Percentiles rank a stretch among this genome's conserved stretches.
Evolutionary conservation across 306 rosid species (phyloP).

Genomic region (Ceratonia siliqua): DNA sequence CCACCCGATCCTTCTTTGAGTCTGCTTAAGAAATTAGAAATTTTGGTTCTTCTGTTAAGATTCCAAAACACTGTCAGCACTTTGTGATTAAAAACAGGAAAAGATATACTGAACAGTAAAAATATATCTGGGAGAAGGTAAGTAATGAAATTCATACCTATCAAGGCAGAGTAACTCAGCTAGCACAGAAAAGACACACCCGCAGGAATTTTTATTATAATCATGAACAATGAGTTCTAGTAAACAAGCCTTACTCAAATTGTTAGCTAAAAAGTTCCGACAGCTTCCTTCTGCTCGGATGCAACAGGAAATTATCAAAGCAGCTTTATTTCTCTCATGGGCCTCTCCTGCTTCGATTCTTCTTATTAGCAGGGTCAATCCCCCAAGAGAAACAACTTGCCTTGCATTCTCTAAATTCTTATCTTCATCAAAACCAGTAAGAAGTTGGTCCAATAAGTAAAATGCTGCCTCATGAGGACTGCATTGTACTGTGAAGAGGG

Average conservation of each 20-base stretch:
- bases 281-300: conserved; percentile 81
- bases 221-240: conserved; percentile 70
- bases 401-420: conserved; percentile 81
- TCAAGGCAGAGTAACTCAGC: conserved; percentile 67
- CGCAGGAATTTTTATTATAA: conserved; percentile 37
- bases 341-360: conserved; percentile 65
- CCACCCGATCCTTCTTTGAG: conserved; percentile 77
- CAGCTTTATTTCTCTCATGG: conserved; percentile 51
- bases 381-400: conserved; percentile 73
- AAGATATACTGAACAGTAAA: background rate
- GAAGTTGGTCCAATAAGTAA: conserved; percentile 76
- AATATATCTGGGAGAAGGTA: background rate
- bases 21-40: conserved; percentile 49
- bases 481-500: conserved; percentile 71
- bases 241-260: conserved; percentile 53
- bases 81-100: conserved; percentile 2
- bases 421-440: conserved; percentile 84
- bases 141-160: conserved; percentile 40
- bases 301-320: conserved; percentile 57
- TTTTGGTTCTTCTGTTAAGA: conserved; percentile 61
- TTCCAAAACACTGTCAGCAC: conserved; percentile 24
- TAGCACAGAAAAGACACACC: conserved; percentile 55
- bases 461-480: conserved; percentile 72
- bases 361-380: conserved; percentile 57
- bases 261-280: conserved; percentile 60